These are phyloP conservation scores for Asterophora parasitica DNA, from an alignment of 768 basidiomycete species.

Conservation along the genomic window DNA sequence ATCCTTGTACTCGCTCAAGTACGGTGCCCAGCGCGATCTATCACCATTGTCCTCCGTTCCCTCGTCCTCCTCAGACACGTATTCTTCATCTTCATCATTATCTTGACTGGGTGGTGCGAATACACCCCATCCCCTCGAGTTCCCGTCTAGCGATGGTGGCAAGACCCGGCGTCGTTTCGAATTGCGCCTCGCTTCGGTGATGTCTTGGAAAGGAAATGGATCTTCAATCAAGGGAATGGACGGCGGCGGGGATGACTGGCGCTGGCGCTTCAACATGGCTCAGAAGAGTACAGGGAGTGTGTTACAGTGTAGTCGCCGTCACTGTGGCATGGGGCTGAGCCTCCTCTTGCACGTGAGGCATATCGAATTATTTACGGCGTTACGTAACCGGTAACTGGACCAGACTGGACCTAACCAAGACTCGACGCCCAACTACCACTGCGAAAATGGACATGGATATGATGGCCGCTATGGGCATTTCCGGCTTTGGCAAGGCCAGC, in stretches of 20 bases:
- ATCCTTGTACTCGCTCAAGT: conserved; percentile 46
- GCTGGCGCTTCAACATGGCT: conserved; percentile 51
- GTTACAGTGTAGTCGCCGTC: not conserved
- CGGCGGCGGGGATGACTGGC: conserved; percentile 40
- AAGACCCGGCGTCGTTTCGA: conserved; percentile 51
- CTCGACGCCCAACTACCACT: conserved; percentile 22
- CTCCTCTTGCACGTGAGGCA: conserved; percentile 3
- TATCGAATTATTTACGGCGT: not conserved
- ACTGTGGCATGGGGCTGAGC: conserved; percentile 1
- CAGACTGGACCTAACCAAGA: too few relatives aligned
- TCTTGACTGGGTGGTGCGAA: conserved; percentile 20
- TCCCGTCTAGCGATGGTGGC: conserved; percentile 52
- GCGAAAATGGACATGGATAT: conserved; percentile 49
- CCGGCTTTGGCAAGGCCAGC: conserved; percentile 74
- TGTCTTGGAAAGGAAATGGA: conserved; percentile 17
- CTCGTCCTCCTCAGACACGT: conserved; percentile 16
- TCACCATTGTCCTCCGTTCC: conserved; percentile 20
- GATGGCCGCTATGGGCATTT: conserved; percentile 78
- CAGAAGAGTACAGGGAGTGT: not conserved
- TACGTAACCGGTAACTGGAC: conserved; percentile 9
- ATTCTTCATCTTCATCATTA: conserved; percentile 30
- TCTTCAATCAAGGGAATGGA: conserved; percentile 26
- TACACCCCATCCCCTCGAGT: conserved; percentile 40
- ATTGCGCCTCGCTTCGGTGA: conserved; percentile 25
- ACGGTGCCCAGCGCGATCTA: conserved; percentile 9